phyloP scores from a whole-genome alignment of 371 early-diverging fungal genomes.

The Mucor mucedo region DNA sequence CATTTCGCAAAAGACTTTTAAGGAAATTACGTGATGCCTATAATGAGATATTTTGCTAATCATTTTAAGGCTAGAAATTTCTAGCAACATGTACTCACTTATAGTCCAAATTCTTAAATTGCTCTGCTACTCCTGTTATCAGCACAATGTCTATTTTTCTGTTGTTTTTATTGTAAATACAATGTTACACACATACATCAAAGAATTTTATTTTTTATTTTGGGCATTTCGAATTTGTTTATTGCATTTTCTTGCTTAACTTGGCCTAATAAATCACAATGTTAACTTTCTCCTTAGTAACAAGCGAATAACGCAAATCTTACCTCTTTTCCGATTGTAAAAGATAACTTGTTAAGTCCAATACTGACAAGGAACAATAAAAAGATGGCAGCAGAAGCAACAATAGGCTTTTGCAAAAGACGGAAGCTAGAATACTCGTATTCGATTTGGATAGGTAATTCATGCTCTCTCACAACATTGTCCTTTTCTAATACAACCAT shows the following conservation, averaged over 20 bases:
- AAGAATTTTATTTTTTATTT: not conserved
- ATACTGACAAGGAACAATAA: constrained; percentile 47
- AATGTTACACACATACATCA: not conserved
- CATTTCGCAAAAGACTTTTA: no score
- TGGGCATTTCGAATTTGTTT: no score
- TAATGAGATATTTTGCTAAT: no score
- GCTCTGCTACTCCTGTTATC: no score
- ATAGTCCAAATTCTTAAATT: no score
- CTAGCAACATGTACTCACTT: no score
- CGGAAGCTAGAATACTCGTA: constrained; percentile 44
- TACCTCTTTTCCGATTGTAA: constrained; percentile 49
- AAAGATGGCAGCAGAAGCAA: constrained; percentile 43
- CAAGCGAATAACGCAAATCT: not conserved
- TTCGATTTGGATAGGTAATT: constrained; percentile 51
- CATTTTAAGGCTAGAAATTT: no score
- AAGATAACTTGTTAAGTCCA: constrained; percentile 45
- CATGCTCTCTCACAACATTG: constrained; percentile 68
- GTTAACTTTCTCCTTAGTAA: not conserved
- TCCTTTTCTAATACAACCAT: constrained; percentile 63
- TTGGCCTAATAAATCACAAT: constrained; percentile 3
- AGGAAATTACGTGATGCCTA: no score
- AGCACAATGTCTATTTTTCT: no score
- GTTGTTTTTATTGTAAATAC: not conserved
- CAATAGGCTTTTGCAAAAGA: constrained; percentile 56
- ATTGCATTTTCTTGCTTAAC: constrained; percentile 12